Evolutionary conservation across 2,329 filamentous ascomycete genomes (phyloP).

Genomic region (Aspergillus sp.): DNA sequence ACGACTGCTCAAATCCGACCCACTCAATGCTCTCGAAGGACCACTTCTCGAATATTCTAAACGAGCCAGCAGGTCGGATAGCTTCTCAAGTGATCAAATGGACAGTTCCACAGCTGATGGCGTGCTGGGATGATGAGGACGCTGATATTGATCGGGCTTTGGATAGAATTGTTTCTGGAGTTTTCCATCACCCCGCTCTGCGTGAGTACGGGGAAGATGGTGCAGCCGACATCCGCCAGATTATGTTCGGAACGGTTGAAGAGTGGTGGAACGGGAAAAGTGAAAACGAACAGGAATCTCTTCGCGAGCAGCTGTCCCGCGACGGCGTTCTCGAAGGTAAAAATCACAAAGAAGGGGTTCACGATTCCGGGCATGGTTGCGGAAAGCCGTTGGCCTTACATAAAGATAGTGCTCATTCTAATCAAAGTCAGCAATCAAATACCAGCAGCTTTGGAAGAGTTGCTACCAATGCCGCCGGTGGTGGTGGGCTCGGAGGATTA

Average conservation of each 20-base stretch:
- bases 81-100: slow-evolving; percentile 75
- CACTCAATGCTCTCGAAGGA: slow-evolving; percentile 97
- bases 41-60: slow-evolving; percentile 86
- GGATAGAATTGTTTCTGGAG: slow-evolving; percentile 71
- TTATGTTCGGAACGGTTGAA: slow-evolving; percentile 76
- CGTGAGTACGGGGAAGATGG: slow-evolving; percentile 66
- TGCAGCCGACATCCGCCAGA: slow-evolving; percentile 63
- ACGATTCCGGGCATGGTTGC: slow-evolving; percentile 82
- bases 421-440: slow-evolving; percentile 12
- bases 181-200: slow-evolving; percentile 85
- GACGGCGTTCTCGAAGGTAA: slow-evolving; percentile 70
- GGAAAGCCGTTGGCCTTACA: slow-evolving; percentile 74
- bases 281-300: slow-evolving; percentile 58
- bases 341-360: slow-evolving; percentile 82
- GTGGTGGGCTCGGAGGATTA: slow-evolving; percentile 64
- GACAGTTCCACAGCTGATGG: slow-evolving; percentile 84
- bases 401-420: slow-evolving; percentile 41
- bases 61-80: slow-evolving; percentile 80
- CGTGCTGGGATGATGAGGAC: slow-evolving; percentile 75
- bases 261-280: slow-evolving; percentile 74
- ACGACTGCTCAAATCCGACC: slow-evolving; percentile 72
- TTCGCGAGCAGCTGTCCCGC: slow-evolving; percentile 71
- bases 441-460: slow-evolving; percentile 43
- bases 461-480: slow-evolving; percentile 57
- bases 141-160: slow-evolving; percentile 66